phyloP scores from a whole-genome alignment of 2,329 filamentous ascomycete genomes.

The Neopestalotiopsis sp. region DNA sequence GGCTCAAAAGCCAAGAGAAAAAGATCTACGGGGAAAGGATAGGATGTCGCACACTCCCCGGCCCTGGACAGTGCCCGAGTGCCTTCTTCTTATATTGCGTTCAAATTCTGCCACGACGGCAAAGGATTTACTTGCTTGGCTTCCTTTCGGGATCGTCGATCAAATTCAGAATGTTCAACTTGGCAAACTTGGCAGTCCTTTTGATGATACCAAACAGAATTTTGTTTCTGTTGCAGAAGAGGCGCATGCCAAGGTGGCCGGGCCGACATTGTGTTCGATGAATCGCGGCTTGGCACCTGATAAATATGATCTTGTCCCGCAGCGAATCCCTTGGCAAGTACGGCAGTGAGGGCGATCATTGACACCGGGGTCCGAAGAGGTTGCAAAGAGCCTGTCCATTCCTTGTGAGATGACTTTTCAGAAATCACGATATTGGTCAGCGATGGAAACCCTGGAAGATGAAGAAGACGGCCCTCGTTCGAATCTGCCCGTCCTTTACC shows the following conservation, averaged over 20 bases:
- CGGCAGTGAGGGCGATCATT: conserved; percentile 9
- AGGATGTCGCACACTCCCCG: background rate
- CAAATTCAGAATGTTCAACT: no score
- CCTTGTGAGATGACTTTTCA: background rate
- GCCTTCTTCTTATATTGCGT: conserved; percentile 6
- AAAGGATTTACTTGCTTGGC: background rate
- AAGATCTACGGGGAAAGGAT: background rate
- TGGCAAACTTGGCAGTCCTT: conserved; percentile 9
- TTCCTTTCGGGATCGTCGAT: background rate
- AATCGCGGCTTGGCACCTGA: conserved; percentile 4
- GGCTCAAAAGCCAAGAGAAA: background rate
- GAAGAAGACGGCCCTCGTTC: background rate
- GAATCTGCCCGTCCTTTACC: background rate
- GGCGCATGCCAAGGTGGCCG: conserved; percentile 6
- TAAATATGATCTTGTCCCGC: background rate
- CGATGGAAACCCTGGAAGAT: background rate
- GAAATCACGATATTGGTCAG: background rate
- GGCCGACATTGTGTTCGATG: conserved; percentile 6
- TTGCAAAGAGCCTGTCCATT: background rate
- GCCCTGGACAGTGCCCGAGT: no score
- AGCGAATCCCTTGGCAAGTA: conserved; percentile 1
- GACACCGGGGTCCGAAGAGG: background rate
- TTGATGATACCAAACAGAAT: background rate
- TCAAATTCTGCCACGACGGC: background rate
- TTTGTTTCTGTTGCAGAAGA: background rate